Evolutionary conservation across 495 filamentous ascomycete species (phyloP).

Genomic region (Letharia lupina): DNA sequence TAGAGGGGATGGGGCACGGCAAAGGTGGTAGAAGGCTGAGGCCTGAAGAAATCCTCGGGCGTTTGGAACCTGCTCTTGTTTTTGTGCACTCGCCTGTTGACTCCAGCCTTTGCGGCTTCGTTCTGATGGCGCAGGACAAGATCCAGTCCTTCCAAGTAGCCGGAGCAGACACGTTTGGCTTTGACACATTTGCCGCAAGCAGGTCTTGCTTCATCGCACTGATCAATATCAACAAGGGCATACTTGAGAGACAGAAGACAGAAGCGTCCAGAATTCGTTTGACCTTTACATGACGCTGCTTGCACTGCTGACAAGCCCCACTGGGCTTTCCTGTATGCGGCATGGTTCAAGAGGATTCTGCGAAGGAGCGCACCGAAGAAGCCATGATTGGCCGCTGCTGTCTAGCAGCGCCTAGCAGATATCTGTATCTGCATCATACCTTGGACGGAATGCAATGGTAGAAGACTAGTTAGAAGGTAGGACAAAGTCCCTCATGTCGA

Average conservation of each 20-base stretch:
- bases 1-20: conserved; percentile 3
- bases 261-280: neutral
- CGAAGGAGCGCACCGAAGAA: neutral
- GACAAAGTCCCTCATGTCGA: neutral
- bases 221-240: neutral
- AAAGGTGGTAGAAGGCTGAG: neutral
- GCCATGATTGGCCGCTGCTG: neutral
- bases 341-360: conserved; percentile 5
- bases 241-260: neutral
- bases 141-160: conserved; percentile 23
- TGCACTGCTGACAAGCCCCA: conserved; percentile 21
- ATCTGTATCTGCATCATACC: neutral
- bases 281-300: conserved; percentile 21
- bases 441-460: too few species aligned
- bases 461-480: neutral
- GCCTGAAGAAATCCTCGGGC: neutral
- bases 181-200: conserved; percentile 22
- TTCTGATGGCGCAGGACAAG: conserved; percentile 22
- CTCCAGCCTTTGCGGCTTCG: conserved; percentile 14
- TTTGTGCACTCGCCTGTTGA: conserved; percentile 11
- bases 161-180: conserved; percentile 12
- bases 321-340: conserved; percentile 22
- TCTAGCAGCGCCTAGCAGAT: neutral
- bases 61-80: conserved; percentile 9
- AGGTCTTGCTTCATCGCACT: conserved; percentile 24